Evolutionary conservation across 2,329 filamentous ascomycete genomes (phyloP), one percentile per base, ranked within the genome.

Genomic region (Trichoderma gracile): DNA sequence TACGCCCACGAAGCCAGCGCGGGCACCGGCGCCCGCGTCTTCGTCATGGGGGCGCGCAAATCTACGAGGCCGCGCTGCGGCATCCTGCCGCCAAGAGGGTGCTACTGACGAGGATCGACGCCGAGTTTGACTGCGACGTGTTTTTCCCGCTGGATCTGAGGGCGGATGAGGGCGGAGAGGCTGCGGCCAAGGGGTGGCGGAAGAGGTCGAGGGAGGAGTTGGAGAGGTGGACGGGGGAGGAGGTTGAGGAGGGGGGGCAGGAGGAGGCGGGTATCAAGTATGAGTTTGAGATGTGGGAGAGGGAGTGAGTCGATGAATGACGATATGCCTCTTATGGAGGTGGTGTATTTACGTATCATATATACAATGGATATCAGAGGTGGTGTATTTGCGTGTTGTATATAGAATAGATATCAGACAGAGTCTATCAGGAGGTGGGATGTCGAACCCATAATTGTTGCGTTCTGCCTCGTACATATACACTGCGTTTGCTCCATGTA

Each of bases 21-120:
- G 40, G 45, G 47, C 17, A 21, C 15, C 15, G 40, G 23, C 23
- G 84, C 82, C 9, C 84, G 85, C 70, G 82, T 92, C 3, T 98
- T 93, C 76, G 85, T 98, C 49, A 97, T 99, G 71, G 95, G 95
- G 95, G 95, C 5, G 90, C 87, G 63, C 89, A 93, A 78, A 89
- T 98, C 68, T 99, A 98, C 77, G 81, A 80, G 45, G 84, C 88
- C 23, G 89, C 92, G 15, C 79, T 98, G 72, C 74, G 78, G 69
- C 71, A 86, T 64, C 73, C 76, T 47, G 82, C 86, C 74, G 81
- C 87, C 47, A 82, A 79, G 70, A 79, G 87, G 46, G 83, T 95
- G 62, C 76, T 95, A 66, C 78, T 94, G 68, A 95, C 91, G 57
- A 82, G 85, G 68, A 84, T 96, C 42, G 72, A 83, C 68, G 79